Conservation (phyloP, 805 yeast species). For the Candida sonorensis region DNA sequence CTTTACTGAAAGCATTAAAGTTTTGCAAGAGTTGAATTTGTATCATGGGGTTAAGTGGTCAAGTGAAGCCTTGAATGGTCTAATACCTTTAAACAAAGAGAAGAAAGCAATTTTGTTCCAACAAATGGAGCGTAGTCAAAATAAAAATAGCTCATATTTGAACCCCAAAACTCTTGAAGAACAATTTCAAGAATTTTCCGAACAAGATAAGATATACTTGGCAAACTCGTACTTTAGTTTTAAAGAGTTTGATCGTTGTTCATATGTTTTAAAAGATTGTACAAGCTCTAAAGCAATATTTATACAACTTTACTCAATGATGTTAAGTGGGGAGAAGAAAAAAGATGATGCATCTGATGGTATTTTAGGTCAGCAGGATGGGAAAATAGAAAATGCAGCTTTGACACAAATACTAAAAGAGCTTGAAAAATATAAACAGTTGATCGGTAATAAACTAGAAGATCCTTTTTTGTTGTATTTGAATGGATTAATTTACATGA, state of each 20-base stretch:
- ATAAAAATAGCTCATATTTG: constrained; percentile 7
- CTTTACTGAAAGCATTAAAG: constrained; percentile 34
- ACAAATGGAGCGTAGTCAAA: constrained; percentile 8
- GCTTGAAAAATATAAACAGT: constrained; percentile 27
- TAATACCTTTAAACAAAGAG: constrained; percentile 24
- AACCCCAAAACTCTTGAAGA: constrained; percentile 11
- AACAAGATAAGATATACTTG: constrained; percentile 42
- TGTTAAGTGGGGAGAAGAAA: constrained; percentile 71
- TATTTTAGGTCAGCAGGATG: constrained; percentile 40
- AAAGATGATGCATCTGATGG: constrained; percentile 69
- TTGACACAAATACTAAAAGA: constrained; percentile 34
- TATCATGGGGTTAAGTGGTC: constrained; percentile 77
- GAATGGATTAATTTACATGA: constrained; percentile 59
- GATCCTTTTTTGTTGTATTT: constrained; percentile 67
- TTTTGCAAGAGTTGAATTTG: constrained; percentile 51
- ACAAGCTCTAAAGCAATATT: constrained; percentile 49
- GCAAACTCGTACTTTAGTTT: constrained; percentile 74
- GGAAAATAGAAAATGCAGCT: constrained; percentile 23
- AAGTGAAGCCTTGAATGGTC: constrained; percentile 71
- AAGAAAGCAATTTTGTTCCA: constrained; percentile 16
- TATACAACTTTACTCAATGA: constrained; percentile 60
- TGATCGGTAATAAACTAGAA: constrained; percentile 8
- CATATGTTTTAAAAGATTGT: constrained; percentile 47
- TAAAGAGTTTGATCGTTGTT: constrained; percentile 79
- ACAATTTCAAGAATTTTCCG: constrained; percentile 24